Percentiles rank a stretch among this genome's conserved stretches.
These are phyloP conservation scores for Pseudonitzschia delicatissima DNA, from an alignment of 108 stramenopile genomes.

Conservation along the genomic window DNA sequence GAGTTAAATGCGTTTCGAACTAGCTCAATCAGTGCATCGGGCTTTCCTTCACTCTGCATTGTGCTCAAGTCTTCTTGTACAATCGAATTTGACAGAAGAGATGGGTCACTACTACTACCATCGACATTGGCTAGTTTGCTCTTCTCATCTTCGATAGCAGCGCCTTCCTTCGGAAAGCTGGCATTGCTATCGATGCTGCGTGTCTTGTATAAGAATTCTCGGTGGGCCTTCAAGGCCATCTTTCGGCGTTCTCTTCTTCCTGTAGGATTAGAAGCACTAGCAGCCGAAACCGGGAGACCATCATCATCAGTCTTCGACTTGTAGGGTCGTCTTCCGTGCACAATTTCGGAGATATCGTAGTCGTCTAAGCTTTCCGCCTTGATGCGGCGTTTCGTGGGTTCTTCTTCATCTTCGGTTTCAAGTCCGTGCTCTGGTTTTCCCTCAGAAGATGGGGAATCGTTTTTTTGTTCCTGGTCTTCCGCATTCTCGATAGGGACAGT, in stretches of 20 bases:
- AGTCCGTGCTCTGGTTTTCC: not conserved
- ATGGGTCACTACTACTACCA: not conserved
- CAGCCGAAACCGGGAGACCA: not conserved
- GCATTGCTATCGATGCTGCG: not conserved
- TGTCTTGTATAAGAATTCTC: not conserved
- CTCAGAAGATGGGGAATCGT: not conserved
- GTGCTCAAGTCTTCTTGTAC: not conserved
- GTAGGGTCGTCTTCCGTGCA: conserved; percentile 9
- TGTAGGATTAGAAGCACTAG: not conserved
- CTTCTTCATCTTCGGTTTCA: not conserved
- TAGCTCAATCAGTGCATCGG: conserved; percentile 7
- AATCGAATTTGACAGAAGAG: conserved; percentile 2
- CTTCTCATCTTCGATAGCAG: not conserved
- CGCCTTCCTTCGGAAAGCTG: not conserved
- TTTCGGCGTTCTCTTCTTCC: not conserved
- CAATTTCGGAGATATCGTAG: conserved; percentile 8
- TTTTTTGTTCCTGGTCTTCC: not conserved
- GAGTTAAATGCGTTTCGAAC: conserved; percentile 2
- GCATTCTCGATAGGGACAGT: not conserved
- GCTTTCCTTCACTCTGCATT: not conserved
- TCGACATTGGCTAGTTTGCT: not conserved
- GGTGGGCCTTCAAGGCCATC: conserved; percentile 8
- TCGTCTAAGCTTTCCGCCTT: conserved; percentile 7
- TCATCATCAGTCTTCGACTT: not conserved
- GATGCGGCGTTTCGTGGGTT: not conserved